Base-by-base conservation (phyloP, 495 filamentous ascomycete species). In the Friedmanniomyces simplex region DNA sequence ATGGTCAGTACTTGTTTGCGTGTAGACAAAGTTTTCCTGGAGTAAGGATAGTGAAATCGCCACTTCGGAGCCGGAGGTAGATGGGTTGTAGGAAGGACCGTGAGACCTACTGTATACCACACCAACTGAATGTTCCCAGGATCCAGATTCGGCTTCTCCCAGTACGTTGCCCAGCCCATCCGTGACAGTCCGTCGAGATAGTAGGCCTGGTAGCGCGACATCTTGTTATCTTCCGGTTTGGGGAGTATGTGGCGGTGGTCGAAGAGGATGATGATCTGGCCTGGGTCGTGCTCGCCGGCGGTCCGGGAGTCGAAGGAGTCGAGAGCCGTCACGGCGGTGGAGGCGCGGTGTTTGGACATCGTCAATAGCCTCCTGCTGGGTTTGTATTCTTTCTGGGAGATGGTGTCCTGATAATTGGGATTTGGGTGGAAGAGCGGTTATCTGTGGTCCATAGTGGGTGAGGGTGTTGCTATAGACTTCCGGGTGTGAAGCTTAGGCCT, bases 251-350 rank as follows among this genome's bases (percentile, higher is more conserved):
- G 47, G 14, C 61, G 52, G 41, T 50, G 26, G 54, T 64, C 61
- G 47, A 57, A 64, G 47, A 60, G 58, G 32, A 64, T 64, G 36
- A 57, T 50, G 10, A 64, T 49, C 22, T 53, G 52, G 22, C 61
- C 61, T 1, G 58, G 57, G 34, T 63, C 56, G 52, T 63, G 46
- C 26, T 48, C 52, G 21, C 46, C 56, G 5, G 39, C 41, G 3
- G 42, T 56, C 34, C 30, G 24, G n/a, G 52, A n/a, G 16, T 61
- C 52, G 39, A 50, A 55, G 2, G 32, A 14, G n/a, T 45, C 28
- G 24, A 57, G 50, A 14, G 16, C 18, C 18, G 18, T 52, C 24
- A 50, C 41, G 24, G 36, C 41, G 20, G 18, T 43, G 20, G 52
- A 54, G 52, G 16, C n/a, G 18, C 24, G 12, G 11, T n/a, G 20